Percentiles rank a stretch among this genome's conserved stretches.
Conservation (phyloP, 345 rosid species). For the Gossypium rotundifolium region DNA sequence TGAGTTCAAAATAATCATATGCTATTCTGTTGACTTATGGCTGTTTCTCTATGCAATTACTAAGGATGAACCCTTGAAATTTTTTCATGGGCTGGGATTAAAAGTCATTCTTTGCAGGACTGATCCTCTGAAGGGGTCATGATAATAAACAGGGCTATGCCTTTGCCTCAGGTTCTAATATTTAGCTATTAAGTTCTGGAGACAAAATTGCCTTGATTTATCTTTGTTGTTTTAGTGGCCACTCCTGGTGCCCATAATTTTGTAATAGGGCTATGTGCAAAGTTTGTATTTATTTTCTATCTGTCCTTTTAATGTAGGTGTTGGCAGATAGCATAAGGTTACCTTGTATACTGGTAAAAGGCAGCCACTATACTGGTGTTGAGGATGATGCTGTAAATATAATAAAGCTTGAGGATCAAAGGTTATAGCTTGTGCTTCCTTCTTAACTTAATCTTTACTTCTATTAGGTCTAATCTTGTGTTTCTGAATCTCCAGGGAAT, state of each 20-base stretch:
- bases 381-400: constrained; percentile 98
- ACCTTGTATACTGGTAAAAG: constrained; percentile 95
- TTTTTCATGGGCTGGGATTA: not conserved
- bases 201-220: not conserved
- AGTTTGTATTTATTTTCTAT: constrained; percentile 15
- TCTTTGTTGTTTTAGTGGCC: constrained; percentile 4
- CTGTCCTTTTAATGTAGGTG: constrained; percentile 48
- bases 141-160: not conserved
- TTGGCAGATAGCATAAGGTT: constrained; percentile 74
- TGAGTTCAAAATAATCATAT: not conserved
- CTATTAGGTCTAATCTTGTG: constrained; percentile 21
- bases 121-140: not conserved
- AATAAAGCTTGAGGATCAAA: constrained; percentile 79
- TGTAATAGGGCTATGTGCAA: not conserved
- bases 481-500: constrained; percentile 67
- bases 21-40: not conserved
- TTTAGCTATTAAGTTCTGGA: not conserved
- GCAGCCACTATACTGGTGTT: constrained; percentile 95
- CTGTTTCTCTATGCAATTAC: not conserved
- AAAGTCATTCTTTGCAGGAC: not conserved
- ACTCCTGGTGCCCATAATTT: not conserved
- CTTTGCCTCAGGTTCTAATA: not conserved
- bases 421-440: constrained; percentile 45
- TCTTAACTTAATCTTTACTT: constrained; percentile 11
- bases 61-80: not conserved